A percentile compares a stretch with the other conserved stretches of the same genome.
Evolutionary conservation across 1,284 basidiomycete species (phyloP).

Genomic region (Apiotrichum mycotoxinovorans): DNA sequence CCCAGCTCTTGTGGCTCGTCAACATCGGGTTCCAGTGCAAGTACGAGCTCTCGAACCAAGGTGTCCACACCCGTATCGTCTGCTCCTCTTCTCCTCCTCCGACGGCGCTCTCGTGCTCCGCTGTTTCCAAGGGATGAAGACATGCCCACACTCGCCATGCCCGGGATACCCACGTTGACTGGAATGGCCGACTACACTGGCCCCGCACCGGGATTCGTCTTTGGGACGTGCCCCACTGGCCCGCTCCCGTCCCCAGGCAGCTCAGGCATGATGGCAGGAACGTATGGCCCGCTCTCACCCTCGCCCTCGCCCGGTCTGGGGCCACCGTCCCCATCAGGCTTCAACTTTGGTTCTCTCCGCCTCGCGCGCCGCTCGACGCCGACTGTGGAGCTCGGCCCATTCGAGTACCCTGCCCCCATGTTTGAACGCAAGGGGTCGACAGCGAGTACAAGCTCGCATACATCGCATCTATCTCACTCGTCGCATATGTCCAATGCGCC

Average conservation of each 20-base stretch:
- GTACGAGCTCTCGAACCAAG: background rate
- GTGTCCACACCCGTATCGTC: background rate
- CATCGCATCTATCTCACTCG: background rate
- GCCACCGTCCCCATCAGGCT: too few relatives aligned
- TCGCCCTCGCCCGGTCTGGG: too few relatives aligned
- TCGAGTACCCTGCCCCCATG: conserved; percentile 30
- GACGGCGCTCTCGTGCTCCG: background rate
- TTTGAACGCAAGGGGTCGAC: background rate
- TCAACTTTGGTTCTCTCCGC: background rate
- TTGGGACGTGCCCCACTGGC: background rate
- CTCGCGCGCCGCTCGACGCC: conserved; percentile 23
- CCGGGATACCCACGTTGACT: background rate
- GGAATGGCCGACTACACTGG: background rate
- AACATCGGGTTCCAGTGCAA: background rate
- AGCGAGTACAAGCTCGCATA: background rate
- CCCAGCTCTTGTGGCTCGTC: background rate
- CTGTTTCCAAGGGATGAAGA: background rate
- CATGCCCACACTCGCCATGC: background rate
- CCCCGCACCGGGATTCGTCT: background rate
- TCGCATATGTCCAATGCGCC: background rate
- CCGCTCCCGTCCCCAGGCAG: background rate
- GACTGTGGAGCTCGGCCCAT: conserved; percentile 32
- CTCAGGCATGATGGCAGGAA: background rate
- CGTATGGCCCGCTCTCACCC: background rate
- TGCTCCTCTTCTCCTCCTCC: background rate